These are phyloP conservation scores for Gossypium longicalyx DNA, from an alignment of 345 rosid genomes.

Conservation along the genomic window DNA sequence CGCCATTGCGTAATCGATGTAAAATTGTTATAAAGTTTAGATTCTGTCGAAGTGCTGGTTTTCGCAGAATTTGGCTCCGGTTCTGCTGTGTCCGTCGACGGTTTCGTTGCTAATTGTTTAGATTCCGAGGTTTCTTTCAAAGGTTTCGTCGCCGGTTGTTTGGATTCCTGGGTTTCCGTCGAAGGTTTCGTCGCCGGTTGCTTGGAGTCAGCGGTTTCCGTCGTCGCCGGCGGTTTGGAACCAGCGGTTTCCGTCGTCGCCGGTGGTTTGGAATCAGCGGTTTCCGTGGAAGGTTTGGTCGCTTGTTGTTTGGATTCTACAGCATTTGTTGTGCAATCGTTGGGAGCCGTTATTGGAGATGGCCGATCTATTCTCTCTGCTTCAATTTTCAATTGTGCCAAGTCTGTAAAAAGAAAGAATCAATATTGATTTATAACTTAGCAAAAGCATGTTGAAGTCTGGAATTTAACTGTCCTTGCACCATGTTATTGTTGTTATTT, in stretches of 20 bases:
- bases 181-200: too few species aligned
- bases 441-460: background rate
- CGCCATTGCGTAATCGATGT: constrained; percentile 29
- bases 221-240: too few species aligned
- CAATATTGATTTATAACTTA: background rate
- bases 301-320: background rate
- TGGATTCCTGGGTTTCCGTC: too few species aligned
- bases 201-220: too few species aligned
- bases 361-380: background rate
- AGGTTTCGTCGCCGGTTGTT: too few species aligned
- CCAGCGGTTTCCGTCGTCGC: too few species aligned
- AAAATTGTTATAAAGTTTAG: background rate
- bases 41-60: constrained; percentile 28
- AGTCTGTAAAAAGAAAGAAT: background rate
- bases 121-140: background rate
- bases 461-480: too few species aligned
- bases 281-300: background rate
- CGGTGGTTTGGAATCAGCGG: constrained; percentile 11
- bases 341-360: constrained; percentile 18
- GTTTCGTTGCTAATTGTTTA: background rate
- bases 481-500: too few species aligned
- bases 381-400: background rate
- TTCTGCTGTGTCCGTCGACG: constrained; percentile 19
- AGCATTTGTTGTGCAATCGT: constrained; percentile 32
- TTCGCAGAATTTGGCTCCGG: constrained; percentile 37